Percentiles rank a stretch among this genome's conserved stretches.
phyloP scores from a whole-genome alignment of 495 filamentous ascomycete genomes.

The Hypoxylon lenormandii region DNA sequence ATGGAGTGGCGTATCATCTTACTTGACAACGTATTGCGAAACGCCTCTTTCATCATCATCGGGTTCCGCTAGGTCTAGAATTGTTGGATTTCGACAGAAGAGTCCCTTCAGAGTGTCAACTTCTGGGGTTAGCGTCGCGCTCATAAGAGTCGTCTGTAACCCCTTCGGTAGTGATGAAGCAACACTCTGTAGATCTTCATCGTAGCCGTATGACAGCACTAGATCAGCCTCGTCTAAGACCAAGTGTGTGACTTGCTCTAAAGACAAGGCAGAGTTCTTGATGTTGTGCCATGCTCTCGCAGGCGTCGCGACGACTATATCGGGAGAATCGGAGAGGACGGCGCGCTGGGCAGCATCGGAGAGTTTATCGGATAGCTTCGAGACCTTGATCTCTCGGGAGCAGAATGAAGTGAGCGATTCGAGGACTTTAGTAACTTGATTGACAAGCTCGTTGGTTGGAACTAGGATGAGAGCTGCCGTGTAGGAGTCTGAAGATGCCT shows the following conservation, averaged over 20 bases:
- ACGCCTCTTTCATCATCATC: conserved; percentile 78
- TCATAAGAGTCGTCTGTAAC: conserved; percentile 91
- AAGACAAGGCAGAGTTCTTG: conserved; percentile 73
- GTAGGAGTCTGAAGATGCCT: conserved; percentile 54
- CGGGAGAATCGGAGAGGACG: conserved; percentile 85
- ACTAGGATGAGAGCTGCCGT: conserved; percentile 84
- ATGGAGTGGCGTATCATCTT: conserved; percentile 41
- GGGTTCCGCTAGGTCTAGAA: conserved; percentile 78
- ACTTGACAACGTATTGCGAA: conserved; percentile 87
- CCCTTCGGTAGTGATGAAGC: conserved; percentile 81
- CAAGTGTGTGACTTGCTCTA: conserved; percentile 77
- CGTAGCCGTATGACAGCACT: conserved; percentile 93
- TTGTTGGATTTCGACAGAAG: conserved; percentile 81
- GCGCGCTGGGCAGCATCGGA: conserved; percentile 86
- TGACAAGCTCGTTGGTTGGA: conserved; percentile 91
- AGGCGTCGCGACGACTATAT: conserved; percentile 90
- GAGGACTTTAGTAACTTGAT: conserved; percentile 82
- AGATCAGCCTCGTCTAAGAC: conserved; percentile 97
- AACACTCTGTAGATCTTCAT: conserved; percentile 84
- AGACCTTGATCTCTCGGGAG: conserved; percentile 78
- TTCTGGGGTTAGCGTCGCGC: conserved; percentile 87
- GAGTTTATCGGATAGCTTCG: conserved; percentile 88
- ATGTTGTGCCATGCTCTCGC: conserved; percentile 77
- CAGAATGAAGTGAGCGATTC: conserved; percentile 82
- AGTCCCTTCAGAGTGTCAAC: conserved; percentile 85